Base-by-base conservation (phyloP, 768 basidiomycete species). In the Auricularia auricula-judae region DNA sequence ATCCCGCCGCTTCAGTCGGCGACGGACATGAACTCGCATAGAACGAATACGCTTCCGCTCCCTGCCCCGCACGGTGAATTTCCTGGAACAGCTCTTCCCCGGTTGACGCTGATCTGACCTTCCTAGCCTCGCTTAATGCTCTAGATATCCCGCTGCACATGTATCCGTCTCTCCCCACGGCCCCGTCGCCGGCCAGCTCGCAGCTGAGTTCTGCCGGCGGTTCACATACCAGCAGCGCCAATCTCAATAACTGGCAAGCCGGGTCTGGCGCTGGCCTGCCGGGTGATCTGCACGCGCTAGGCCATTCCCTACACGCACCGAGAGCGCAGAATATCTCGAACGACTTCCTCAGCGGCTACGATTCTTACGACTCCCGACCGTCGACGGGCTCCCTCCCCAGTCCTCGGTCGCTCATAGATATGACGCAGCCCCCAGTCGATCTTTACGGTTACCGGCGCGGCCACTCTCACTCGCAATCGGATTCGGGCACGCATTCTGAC, bases 401-500 rank as follows among this genome's bases (percentile, higher is more conserved):
- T 36, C 54, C 54, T 29, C 53, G n/a, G 12, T 58, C 54, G 4
- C 39, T 21, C 36, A 36, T 58, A 16, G 21, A 64, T 23, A 64
- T 64, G 63, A n/a, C 54, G 12, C 56, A 59, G 18, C 56, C 56
- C 21, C 56, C 56, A 18, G 56, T 59, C 23, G 63, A 54, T 21
- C 8, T 64, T 3, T 53, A 51, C 63, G 39, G 54, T 4, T 42
- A 54, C 42, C 16, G 47, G 11, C 33, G 63, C 8, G 56, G 54
- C n/a, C 54, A 54, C 35, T 51, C 42, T 51, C 63, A 64, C 35
- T 64, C 58, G n/a, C 47, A 64, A 18, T 58, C 63, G 4, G 29
- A 47, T 35, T 47, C 54, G 56, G 54, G 54, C 36, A 60, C 58
- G 36, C 23, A 54, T 8, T 58, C 54, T 21, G 63, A 64, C 42